Base-by-base conservation (phyloP, 192 early-diverging fungal genomes). In the Coemansia sp. region DNA sequence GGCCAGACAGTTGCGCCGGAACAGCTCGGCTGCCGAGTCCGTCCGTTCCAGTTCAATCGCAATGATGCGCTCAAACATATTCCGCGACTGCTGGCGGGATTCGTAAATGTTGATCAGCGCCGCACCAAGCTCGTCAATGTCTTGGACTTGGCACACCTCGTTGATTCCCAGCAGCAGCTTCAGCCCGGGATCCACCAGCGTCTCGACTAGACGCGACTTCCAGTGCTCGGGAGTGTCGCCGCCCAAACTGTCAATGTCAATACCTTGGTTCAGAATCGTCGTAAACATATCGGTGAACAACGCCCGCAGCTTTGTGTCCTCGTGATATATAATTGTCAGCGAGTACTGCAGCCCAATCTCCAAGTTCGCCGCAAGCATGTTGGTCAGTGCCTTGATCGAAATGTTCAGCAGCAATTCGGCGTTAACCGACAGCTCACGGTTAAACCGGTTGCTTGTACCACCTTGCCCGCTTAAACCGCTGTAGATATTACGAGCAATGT, bases 261-360 rank as follows among this genome's bases (percentile, higher is more conserved):
- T 88, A n/a, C 92, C 96, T 72, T 88, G 79, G 58, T 93, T 89
- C 49, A 98, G 74, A 51, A 97, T 88, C 59, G 96, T 92, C 23
- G 93, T 95, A 43, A 98, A 77, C 29, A 98, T 94, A 53, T 94
- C 87, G 73, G 94, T 94, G 65, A 97, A 98, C 22, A 93, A 86
- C 1, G 92, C 89, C 18, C 96, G 85, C 54, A 90, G 93, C 64
- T 89, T 87, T 14, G 88, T 85, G 73, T 97, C 94, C 71, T 94
- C 94, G 70, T 96, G 90, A 62, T 96, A 97, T 13, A 88, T 91
- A 83, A 94, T 90, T 0, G 91, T 85, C 22, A 98, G 71, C 48
- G 93, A 94, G 73, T 88, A 93, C 76, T 92, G 88, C 59, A 98
- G 77, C 23, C 93, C 95, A 50, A 93, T 87, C 69, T 97, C 95